Base-by-base conservation (phyloP, 805 yeast species). In the Wickerhamiella brachini region DNA sequence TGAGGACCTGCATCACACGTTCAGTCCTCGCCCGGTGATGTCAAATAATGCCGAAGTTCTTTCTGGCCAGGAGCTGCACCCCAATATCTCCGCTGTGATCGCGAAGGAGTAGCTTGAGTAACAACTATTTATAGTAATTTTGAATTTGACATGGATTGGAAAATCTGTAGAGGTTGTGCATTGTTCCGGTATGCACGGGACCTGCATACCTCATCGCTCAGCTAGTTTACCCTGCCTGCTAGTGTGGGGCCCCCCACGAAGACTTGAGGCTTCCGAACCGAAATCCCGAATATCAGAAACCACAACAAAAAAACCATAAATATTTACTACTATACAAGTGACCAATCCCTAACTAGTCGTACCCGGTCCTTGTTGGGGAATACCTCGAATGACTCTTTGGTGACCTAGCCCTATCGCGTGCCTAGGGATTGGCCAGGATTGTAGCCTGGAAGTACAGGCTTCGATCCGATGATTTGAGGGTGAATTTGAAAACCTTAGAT, bases 1-100 rank as follows among this genome's bases (percentile, higher is more conserved):
- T 2, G 90, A 85, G 57, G 71, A 80, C 54, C 64, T 86, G 54
- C 93, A 85, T 48, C 60, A 56, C 8, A 48, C 53, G 5, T 53
- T 55, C 42, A 54, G 57, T 1, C 58, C 58, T 3, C 22, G 26
- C 9, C 41, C 41, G 4, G 41, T n/a, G 20, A 37, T 9, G 18
- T 37, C 41, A 5, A 15, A 37, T 9, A 17, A 7, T 15, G 41
- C 41, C 20, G 41, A 37, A 10, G 41, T 37, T 37, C 18, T 37
- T 5, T 15, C 20, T 3, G 41, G 41, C 41, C 41, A 37, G 17
- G 41, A 37, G 41, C 41, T 37, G 3, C 41, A 37, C 20, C 41
- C 20, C 15, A 17, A 37, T n/a, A 37, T 37, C 7, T 37, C 41
- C 5, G 4, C 20, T 9, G 41, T 37, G 41, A 37, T 37, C 17